Evolutionary conservation across 495 filamentous ascomycete species (phyloP).

Genomic region (Astrothelium macrocarpum): DNA sequence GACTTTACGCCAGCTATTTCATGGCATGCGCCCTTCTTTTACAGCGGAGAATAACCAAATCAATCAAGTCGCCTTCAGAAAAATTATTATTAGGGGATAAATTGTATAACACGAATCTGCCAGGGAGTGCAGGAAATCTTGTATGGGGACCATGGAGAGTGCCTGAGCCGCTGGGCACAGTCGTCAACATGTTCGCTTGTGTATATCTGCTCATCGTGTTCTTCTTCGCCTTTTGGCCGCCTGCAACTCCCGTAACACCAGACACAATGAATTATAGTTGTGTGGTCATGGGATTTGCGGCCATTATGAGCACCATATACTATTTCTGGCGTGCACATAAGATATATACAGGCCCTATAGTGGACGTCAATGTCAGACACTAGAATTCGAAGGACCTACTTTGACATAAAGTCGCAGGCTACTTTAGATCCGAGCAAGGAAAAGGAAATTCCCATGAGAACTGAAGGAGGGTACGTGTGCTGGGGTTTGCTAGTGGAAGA

Average conservation of each 20-base stretch:
- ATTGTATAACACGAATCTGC: neutral
- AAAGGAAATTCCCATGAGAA: too few relatives aligned
- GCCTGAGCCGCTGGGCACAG: neutral
- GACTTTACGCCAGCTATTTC: constrained; percentile 12
- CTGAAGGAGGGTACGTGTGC: too few relatives aligned
- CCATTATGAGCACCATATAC: neutral
- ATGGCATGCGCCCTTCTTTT: neutral
- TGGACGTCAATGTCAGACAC: too few relatives aligned
- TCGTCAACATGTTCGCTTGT: constrained; percentile 5
- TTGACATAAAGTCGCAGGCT: too few relatives aligned
- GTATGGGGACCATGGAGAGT: neutral
- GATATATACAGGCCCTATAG: constrained; percentile 6
- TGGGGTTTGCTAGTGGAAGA: too few relatives aligned
- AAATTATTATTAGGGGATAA: neutral
- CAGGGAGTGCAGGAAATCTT: neutral
- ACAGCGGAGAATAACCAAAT: neutral
- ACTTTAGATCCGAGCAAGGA: too few relatives aligned
- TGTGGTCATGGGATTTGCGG: constrained; percentile 1
- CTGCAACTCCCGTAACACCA: constrained; percentile 5
- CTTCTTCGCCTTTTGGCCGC: constrained; percentile 9
- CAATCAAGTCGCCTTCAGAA: constrained; percentile 5
- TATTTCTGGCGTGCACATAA: constrained; percentile 9
- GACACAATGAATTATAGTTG: constrained; percentile 8
- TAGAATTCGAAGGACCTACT: too few relatives aligned
- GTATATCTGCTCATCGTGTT: constrained; percentile 8